phyloP scores from a whole-genome alignment of 1,139 yeast genomes.

The Protomyces inouyei region DNA sequence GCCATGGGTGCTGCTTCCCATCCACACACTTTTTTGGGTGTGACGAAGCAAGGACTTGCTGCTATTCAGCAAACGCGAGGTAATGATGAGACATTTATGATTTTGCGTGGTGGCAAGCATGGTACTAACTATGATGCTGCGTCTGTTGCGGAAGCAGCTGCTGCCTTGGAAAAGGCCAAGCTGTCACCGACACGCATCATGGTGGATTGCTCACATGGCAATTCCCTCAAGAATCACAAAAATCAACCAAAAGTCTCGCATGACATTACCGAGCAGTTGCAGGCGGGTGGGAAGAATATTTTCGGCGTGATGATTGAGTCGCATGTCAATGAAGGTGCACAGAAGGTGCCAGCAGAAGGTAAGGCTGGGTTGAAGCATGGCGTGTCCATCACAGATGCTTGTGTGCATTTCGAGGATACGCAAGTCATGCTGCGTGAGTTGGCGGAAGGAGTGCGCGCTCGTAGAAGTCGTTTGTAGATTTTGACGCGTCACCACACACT shows the following conservation, averaged over 20 bases:
- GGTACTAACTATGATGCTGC: conserved; percentile 80
- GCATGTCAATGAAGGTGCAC: conserved; percentile 85
- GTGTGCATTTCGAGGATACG: conserved; percentile 86
- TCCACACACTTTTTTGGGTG: conserved; percentile 90
- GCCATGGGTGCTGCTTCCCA: conserved; percentile 89
- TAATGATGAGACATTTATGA: conserved; percentile 82
- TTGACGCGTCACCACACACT: conserved; percentile 1
- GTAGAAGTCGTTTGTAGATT: conserved; percentile 46
- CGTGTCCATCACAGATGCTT: conserved; percentile 92
- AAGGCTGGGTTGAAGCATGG: conserved; percentile 75
- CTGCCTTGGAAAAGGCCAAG: conserved; percentile 60
- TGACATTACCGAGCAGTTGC: conserved; percentile 69
- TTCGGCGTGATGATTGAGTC: conserved; percentile 98
- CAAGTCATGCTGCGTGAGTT: conserved; percentile 63
- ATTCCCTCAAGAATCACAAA: conserved; percentile 79
- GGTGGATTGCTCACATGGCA: conserved; percentile 98
- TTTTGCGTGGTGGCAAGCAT: conserved; percentile 89
- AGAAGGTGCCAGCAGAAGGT: conserved; percentile 65
- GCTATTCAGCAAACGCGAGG: conserved; percentile 96
- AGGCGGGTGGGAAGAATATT: conserved; percentile 62
- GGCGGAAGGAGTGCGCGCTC: conserved; percentile 71
- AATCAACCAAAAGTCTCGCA: conserved; percentile 93
- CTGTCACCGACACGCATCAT: conserved; percentile 61
- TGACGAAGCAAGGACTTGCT: conserved; percentile 89
- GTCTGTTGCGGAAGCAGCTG: conserved; percentile 51